A percentile compares a stretch with the other conserved stretches of the same genome.
Evolutionary conservation across 768 basidiomycete species (phyloP).

Genomic region (Phlebiopsis gigantea): DNA sequence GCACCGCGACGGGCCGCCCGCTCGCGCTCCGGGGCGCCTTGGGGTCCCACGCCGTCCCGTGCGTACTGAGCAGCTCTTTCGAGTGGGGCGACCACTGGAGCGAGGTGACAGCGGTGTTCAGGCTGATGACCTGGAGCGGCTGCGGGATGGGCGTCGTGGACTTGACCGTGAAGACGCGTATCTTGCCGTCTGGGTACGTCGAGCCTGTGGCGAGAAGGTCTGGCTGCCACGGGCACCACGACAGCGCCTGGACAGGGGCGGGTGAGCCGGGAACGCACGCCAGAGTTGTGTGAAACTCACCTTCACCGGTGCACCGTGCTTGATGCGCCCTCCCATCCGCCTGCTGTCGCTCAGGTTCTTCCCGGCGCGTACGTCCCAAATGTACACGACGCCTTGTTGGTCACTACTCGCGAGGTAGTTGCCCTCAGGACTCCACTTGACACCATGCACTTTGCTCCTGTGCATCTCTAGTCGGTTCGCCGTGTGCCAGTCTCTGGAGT

Average conservation of each 20-base stretch:
- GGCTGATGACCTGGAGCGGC: conserved; percentile 40
- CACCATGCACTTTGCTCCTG: conserved; percentile 31
- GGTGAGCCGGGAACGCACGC: neutral
- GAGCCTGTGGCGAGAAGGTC: conserved; percentile 65
- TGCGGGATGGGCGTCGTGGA: conserved; percentile 41
- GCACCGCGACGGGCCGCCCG: conserved; percentile 19
- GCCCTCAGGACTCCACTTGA: conserved; percentile 38
- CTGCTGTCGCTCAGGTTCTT: conserved; percentile 27
- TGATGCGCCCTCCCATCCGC: conserved; percentile 34
- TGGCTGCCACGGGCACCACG: conserved; percentile 73
- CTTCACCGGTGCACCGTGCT: conserved; percentile 41
- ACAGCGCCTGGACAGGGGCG: conserved; percentile 44
- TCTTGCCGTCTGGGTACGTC: conserved; percentile 53
- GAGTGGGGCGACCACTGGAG: conserved; percentile 56
- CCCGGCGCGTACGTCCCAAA: conserved; percentile 39
- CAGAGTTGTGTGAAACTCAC: conserved; percentile 18
- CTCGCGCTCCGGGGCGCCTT: conserved; percentile 11
- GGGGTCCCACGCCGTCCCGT: conserved; percentile 43
- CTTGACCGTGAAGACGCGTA: conserved; percentile 49
- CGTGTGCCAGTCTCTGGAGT: conserved; percentile 28
- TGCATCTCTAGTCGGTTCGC: conserved; percentile 26
- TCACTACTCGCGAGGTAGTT: conserved; percentile 37
- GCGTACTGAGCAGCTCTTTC: conserved; percentile 55
- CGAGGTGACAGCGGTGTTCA: conserved; percentile 51
- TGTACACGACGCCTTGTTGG: conserved; percentile 33